Conservation (phyloP, 768 basidiomycete genomes). For the Mycena albidolilacea region DNA sequence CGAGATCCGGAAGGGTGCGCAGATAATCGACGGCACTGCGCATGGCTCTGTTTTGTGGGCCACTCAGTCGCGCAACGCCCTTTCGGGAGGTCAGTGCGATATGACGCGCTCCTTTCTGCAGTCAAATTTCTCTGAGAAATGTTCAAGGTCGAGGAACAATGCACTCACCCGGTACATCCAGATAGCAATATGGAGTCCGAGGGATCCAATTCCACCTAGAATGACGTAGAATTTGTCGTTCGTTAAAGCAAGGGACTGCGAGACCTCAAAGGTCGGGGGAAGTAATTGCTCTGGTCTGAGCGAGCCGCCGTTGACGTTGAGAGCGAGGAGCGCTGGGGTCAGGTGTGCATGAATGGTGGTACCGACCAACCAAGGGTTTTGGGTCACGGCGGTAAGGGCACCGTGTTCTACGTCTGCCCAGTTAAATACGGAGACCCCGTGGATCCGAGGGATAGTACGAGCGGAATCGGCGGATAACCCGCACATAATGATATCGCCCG, state of each 20-base stretch:
- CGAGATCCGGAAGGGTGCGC: constrained; percentile 45
- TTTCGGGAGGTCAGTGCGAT: constrained; percentile 56
- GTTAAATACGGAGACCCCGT: background rate
- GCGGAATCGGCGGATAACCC: background rate
- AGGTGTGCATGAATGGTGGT: background rate
- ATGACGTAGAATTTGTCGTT: constrained; percentile 53
- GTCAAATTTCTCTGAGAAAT: background rate
- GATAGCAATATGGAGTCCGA: constrained; percentile 44
- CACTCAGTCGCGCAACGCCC: constrained; percentile 43
- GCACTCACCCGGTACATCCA: constrained; percentile 56
- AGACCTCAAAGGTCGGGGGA: background rate
- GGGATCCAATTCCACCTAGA: constrained; percentile 55
- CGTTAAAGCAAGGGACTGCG: constrained; percentile 40
- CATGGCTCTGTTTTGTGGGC: background rate
- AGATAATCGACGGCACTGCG: constrained; percentile 44
- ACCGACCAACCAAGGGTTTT: constrained; percentile 14
- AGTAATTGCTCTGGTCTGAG: constrained; percentile 23
- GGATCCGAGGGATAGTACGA: background rate
- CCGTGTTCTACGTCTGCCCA: background rate
- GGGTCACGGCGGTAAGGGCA: background rate
- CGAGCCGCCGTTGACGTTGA: background rate
- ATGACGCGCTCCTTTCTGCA: constrained; percentile 53
- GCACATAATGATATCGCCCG: background rate
- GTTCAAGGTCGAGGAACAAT: background rate
- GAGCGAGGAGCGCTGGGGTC: background rate